Percentiles rank a stretch among this genome's conserved stretches.
Conservation (phyloP, 495 filamentous ascomycete genomes). For the Penicillium odoratum region DNA sequence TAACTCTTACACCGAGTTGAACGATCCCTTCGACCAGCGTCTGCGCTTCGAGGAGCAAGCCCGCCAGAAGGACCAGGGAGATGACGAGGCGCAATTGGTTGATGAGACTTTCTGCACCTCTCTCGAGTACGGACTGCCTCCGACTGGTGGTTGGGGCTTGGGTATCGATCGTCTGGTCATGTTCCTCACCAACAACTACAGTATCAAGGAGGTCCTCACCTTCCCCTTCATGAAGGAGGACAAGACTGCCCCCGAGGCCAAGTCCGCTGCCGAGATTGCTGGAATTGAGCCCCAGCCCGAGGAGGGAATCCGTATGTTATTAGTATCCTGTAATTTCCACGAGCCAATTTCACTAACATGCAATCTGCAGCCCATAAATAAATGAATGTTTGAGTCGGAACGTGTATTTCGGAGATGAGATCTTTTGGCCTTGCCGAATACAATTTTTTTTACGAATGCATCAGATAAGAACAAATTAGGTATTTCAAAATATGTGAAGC, state of each 20-base stretch:
- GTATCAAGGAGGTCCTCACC: conserved; percentile 91
- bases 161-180: conserved; percentile 96
- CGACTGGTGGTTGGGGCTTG: conserved; percentile 96
- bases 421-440: conserved; percentile 11
- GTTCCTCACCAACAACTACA: conserved; percentile 96
- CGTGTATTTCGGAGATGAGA: background rate
- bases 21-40: conserved; percentile 93
- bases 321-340: conserved; percentile 30
- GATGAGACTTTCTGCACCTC: conserved; percentile 90
- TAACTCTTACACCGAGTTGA: conserved; percentile 98
- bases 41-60: conserved; percentile 96
- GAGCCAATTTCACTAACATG: conserved; percentile 31
- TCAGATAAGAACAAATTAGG: conserved; percentile 14
- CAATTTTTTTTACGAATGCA: conserved; percentile 17
- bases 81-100: conserved; percentile 93
- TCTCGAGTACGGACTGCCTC: conserved; percentile 85
- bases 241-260: conserved; percentile 45
- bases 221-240: conserved; percentile 89
- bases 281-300: conserved; percentile 62
- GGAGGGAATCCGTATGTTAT: conserved; percentile 67
- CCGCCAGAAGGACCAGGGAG: conserved; percentile 90
- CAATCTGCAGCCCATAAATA: conserved; percentile 42
- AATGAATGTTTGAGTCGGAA: conserved; percentile 15
- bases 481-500: conserved; percentile 4
- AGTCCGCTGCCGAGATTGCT: conserved; percentile 65